Base-by-base conservation (phyloP, 1,284 basidiomycete species). In the Crepidotus sp. region DNA sequence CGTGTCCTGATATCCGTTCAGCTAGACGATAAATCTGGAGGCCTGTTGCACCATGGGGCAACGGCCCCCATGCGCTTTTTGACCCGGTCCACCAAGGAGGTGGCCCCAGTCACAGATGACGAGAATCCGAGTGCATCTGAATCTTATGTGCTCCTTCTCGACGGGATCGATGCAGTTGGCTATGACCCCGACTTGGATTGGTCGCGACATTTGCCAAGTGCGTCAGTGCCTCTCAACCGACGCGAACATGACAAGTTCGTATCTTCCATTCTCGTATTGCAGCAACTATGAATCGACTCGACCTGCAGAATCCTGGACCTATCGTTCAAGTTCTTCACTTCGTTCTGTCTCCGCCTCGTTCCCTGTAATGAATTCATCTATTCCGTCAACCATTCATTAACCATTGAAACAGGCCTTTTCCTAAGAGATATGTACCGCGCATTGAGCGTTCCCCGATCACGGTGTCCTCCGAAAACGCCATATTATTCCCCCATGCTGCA, bases 401-500 rank as follows among this genome's bases (percentile, higher is more conserved):
- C n/a, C n/a, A n/a, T n/a, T n/a, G n/a, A n/a, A n/a, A n/a, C n/a
- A n/a, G n/a, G n/a, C n/a, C 66, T 76, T 14, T 81, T 80, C 58
- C 60, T 76, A 5, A 65, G 71, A n/a, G 77, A 80, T 55, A 77
- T 81, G 75, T 64, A 71, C 56, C 57, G 71, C 48, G 59, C 69
- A 46, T 61, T 84, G 54, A 65, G 58, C 37, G 57, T 63, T 17
- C 74, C 76, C 1, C 66, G 66, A 0, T 62, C 67, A 1, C 62
- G 73, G 4, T 53, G 64, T 0, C 63, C 67, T 4, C 64, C 69
- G 0, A 69, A 70, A 40, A 71, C 73, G 0, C 67, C 77, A 0
- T 73, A 79, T 51, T 85, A 84, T 61, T 80, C 77, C 0, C 77
- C 80, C 0, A 76, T 84, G 67, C 66, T 84, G 3, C 83, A 86